A percentile compares a stretch with the other conserved stretches of the same genome.
phyloP scores from a whole-genome alignment of 345 rosid genomes.

The Eucalyptus brandiana region DNA sequence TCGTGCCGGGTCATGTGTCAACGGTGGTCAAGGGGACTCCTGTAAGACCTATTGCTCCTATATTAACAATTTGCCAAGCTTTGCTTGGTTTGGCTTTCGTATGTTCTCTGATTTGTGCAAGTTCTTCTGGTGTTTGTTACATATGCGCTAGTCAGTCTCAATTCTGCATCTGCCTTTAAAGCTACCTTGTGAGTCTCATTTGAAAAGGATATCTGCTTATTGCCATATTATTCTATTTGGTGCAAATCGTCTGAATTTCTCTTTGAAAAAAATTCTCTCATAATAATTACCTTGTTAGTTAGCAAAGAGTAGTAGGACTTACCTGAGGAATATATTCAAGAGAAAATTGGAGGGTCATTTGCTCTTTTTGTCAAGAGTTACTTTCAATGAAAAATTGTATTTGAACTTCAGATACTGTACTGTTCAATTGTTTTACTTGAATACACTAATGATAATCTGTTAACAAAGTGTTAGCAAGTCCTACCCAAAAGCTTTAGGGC shows the following conservation, averaged over 20 bases:
- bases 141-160: neutral
- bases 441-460: neutral
- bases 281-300: neutral
- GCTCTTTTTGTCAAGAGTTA: neutral
- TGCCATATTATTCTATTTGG: neutral
- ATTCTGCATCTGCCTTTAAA: neutral
- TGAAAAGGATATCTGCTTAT: neutral
- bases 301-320: neutral
- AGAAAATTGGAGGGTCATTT: neutral
- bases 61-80: neutral
- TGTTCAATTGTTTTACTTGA: neutral
- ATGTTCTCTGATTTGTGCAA: neutral
- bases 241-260: neutral
- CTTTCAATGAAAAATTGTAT: neutral
- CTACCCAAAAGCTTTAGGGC: neutral
- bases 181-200: neutral
- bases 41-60: conserved; percentile 13
- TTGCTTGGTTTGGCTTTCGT: neutral
- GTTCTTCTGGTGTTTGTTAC: neutral
- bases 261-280: neutral
- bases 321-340: neutral
- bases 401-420: conserved; percentile 27
- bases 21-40: conserved; percentile 93
- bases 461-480: neutral
- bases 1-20: conserved; percentile 59